Evolutionary conservation across 2,329 filamentous ascomycete genomes (phyloP).

Genomic region (Coniochaeta prunicola): DNA sequence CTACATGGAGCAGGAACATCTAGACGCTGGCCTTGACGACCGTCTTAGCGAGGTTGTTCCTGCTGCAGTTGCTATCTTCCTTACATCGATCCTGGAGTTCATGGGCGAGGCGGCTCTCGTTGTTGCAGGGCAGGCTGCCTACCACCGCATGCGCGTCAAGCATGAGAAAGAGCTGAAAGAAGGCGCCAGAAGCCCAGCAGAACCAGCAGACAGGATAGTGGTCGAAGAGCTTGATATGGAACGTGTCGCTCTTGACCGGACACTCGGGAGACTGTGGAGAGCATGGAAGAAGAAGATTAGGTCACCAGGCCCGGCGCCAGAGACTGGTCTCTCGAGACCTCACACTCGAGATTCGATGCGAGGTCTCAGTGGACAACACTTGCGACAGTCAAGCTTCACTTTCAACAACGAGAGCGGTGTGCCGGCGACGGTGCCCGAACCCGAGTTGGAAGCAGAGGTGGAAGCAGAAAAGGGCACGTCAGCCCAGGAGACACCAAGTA

Average conservation of each 20-base stretch:
- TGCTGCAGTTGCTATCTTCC: conserved; percentile 87
- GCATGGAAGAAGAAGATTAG: conserved; percentile 87
- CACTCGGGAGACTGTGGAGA: conserved; percentile 83
- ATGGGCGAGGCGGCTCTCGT: conserved; percentile 86
- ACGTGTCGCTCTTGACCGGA: conserved; percentile 81
- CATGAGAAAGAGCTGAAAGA: conserved; percentile 53
- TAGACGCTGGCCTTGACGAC: conserved; percentile 51
- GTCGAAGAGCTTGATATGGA: conserved; percentile 91
- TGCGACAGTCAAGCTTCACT: conserved; percentile 29
- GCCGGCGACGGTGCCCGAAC: conserved; percentile 29
- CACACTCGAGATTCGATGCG: conserved; percentile 39
- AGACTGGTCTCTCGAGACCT: conserved; percentile 30
- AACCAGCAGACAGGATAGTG: conserved; percentile 59
- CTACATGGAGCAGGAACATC: conserved; percentile 73
- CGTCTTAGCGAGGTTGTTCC: conserved; percentile 65
- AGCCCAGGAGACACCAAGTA: conserved; percentile 3
- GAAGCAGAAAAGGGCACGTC: conserved; percentile 4
- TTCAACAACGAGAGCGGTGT: conserved; percentile 23
- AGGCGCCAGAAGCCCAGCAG: conserved; percentile 35
- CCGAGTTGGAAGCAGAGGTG: conserved; percentile 13
- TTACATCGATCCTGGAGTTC: conserved; percentile 91
- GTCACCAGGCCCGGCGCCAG: conserved; percentile 39
- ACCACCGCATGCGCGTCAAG: conserved; percentile 54
- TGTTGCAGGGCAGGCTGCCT: conserved; percentile 80
- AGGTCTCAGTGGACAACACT: conserved; percentile 20